These are phyloP conservation scores for Syncephalastrum racemosum DNA, from an alignment of 371 early-diverging fungal genomes.

Conservation along the genomic window DNA sequence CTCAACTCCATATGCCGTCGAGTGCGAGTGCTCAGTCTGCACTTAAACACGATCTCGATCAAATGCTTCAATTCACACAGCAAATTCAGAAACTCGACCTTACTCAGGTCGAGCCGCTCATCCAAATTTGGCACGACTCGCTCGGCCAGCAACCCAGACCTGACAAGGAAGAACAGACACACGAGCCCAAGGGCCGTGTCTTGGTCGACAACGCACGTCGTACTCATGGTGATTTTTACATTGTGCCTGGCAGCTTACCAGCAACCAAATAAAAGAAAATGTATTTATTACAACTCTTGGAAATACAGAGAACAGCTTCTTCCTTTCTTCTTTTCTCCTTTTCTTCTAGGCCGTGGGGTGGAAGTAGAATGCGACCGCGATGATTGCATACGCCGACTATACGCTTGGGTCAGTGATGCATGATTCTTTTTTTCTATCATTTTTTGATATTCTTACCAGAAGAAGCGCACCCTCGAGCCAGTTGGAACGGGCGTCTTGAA, in stretches of 20 bases:
- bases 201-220: slow-evolving; percentile 27
- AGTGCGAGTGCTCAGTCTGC: slow-evolving; percentile 9
- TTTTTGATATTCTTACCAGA: slow-evolving; percentile 34
- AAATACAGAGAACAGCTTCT: too few relatives aligned
- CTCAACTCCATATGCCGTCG: slow-evolving; percentile 23
- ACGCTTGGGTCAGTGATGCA: background rate
- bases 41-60: slow-evolving; percentile 32
- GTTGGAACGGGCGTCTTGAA: slow-evolving; percentile 73
- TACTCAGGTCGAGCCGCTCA: slow-evolving; percentile 23
- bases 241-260: slow-evolving; percentile 11
- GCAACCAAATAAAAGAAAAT: too few relatives aligned
- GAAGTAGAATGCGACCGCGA: slow-evolving; percentile 74
- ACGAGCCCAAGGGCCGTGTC: slow-evolving; percentile 19
- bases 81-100: slow-evolving; percentile 23
- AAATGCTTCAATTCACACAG: slow-evolving; percentile 31
- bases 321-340: background rate
- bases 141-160: slow-evolving; percentile 12
- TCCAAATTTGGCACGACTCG: slow-evolving; percentile 35
- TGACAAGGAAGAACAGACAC: slow-evolving; percentile 2
- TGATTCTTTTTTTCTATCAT: slow-evolving; percentile 1
- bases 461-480: slow-evolving; percentile 86
- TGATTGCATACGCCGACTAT: slow-evolving; percentile 64
- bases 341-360: slow-evolving; percentile 37
- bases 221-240: slow-evolving; percentile 37
- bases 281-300: too few relatives aligned